phyloP scores from a whole-genome alignment of 2,329 filamentous ascomycete genomes.

The Cadophora luteo-olivacea region DNA sequence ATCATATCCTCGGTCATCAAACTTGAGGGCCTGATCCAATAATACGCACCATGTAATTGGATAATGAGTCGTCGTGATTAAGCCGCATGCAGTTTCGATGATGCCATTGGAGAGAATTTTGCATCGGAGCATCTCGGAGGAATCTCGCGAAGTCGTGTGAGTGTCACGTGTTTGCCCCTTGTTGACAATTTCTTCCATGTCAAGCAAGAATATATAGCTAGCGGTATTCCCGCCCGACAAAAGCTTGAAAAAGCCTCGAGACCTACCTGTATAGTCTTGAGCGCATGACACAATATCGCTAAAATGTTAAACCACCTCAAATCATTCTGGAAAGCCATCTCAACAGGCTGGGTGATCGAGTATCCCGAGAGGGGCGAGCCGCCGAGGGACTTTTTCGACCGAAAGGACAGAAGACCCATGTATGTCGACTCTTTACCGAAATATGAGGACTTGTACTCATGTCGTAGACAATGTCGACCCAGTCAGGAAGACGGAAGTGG shows the following conservation, averaged over 20 bases:
- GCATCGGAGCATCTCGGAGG: conserved; percentile 2
- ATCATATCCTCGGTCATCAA: background rate
- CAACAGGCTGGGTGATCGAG: conserved; percentile 37
- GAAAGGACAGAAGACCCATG: conserved; percentile 21
- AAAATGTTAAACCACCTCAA: conserved; percentile 23
- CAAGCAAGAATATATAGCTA: background rate
- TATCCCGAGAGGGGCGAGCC: conserved; percentile 32
- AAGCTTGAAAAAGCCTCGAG: background rate
- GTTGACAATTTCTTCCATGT: background rate
- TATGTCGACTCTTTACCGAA: background rate
- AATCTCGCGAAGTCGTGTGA: conserved; percentile 3
- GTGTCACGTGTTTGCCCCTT: background rate
- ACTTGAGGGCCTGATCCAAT: background rate
- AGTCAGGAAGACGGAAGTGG: conserved; percentile 6
- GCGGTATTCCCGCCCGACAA: background rate
- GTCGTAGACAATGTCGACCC: background rate
- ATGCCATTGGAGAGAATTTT: background rate
- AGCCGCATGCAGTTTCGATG: background rate
- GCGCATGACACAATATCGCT: background rate
- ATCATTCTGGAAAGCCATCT: conserved; percentile 34
- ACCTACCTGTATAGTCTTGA: background rate
- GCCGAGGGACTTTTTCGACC: conserved; percentile 37
- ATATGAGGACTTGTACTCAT: conserved; percentile 12
- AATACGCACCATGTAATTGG: background rate
- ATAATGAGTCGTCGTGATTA: background rate